These are phyloP conservation scores for Diaporthe caulivora DNA, from an alignment of 2,329 filamentous ascomycete species.

Conservation along the genomic window DNA sequence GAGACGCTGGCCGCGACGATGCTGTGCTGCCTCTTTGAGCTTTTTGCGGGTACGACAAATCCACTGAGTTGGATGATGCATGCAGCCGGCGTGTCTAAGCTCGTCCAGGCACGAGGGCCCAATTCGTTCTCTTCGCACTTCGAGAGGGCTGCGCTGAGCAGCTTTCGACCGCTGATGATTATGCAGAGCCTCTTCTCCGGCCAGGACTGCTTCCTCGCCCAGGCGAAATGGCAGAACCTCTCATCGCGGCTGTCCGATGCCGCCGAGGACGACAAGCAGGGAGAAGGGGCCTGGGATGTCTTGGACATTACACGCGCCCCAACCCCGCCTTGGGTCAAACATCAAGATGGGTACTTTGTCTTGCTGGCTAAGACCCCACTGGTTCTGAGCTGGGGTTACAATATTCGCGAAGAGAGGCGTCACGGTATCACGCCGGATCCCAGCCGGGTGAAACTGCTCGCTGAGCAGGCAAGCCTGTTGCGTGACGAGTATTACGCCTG, in stretches of 20 bases:
- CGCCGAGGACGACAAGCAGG: constrained; percentile 39
- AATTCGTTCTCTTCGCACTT: constrained; percentile 50
- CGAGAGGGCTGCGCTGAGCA: constrained; percentile 54
- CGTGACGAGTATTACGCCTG: constrained; percentile 50
- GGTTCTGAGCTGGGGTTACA: constrained; percentile 49
- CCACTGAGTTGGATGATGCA: constrained; percentile 55
- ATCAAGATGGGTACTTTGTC: constrained; percentile 50
- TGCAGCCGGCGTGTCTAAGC: constrained; percentile 52
- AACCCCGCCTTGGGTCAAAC: constrained; percentile 42
- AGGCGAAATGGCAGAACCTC: constrained; percentile 52
- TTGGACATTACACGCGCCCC: constrained; percentile 39
- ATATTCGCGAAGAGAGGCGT: constrained; percentile 48
- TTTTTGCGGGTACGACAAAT: constrained; percentile 56
- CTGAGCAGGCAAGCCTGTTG: constrained; percentile 45
- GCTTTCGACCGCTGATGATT: constrained; percentile 54
- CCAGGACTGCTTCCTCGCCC: constrained; percentile 52
- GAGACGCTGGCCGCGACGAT: constrained; percentile 58
- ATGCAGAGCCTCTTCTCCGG: constrained; percentile 54
- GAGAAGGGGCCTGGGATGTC: background rate
- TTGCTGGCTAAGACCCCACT: constrained; percentile 51
- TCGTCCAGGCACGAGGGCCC: constrained; percentile 55
- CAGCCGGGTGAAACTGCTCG: constrained; percentile 47
- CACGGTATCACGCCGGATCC: constrained; percentile 47
- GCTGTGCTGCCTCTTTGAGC: constrained; percentile 55
- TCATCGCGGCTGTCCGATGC: constrained; percentile 48